phyloP scores from a whole-genome alignment of 106 monocot species.

The Xerophyta viscosa region DNA sequence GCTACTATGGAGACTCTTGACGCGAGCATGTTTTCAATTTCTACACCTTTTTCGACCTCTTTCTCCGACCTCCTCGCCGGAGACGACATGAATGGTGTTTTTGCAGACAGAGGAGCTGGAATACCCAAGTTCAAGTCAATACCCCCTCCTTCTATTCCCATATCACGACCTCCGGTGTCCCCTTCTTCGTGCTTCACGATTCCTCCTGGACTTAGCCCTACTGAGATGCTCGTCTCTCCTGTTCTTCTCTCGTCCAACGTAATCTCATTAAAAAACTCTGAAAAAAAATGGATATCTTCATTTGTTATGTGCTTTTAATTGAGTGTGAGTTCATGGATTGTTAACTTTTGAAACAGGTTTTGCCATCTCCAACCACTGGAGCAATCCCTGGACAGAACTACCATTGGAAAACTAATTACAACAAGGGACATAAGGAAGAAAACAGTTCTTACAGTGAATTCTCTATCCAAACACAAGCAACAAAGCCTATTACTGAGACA shows the following conservation, averaged over 20 bases:
- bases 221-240: conserved; percentile 80
- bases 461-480: conserved; percentile 46
- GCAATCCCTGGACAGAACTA: conserved; percentile 18
- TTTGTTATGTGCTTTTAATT: neutral
- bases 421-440: conserved; percentile 27
- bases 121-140: conserved; percentile 71
- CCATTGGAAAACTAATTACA: conserved; percentile 20
- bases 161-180: conserved; percentile 46
- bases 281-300: neutral
- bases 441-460: conserved; percentile 30
- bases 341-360: conserved; percentile 27
- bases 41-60: conserved; percentile 29
- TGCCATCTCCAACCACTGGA: conserved; percentile 61
- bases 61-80: conserved; percentile 53
- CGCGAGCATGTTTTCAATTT: conserved; percentile 31
- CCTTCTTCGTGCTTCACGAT: conserved; percentile 73
- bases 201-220: conserved; percentile 62
- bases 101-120: conserved; percentile 6
- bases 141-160: conserved; percentile 51
- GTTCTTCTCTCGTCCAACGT: conserved; percentile 52
- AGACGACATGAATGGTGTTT: conserved; percentile 9
- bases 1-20: conserved; percentile 37
- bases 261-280: too few species aligned
- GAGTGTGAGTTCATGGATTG: neutral
- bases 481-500: neutral